Conservation (phyloP, 305 asterid genomes). For the Solanum aculeatissimum region DNA sequence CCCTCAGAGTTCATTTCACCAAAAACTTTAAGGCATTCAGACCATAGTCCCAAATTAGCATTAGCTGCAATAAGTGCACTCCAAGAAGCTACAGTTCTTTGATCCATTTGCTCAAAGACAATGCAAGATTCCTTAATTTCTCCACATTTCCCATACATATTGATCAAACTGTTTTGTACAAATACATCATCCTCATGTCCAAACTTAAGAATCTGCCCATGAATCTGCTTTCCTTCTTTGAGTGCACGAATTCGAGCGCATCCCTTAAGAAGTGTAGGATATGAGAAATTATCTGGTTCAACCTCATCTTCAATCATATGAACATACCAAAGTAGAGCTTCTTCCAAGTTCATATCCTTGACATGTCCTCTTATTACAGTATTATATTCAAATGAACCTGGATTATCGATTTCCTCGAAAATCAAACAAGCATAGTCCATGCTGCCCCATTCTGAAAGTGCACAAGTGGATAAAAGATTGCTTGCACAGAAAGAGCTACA, state of each 20-base stretch:
- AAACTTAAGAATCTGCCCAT: constrained; percentile 48
- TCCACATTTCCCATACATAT: constrained; percentile 69
- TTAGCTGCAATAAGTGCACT: constrained; percentile 64
- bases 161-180: constrained; percentile 65
- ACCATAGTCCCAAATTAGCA: constrained; percentile 47
- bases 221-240: constrained; percentile 53
- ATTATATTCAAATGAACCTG: constrained; percentile 57
- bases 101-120: constrained; percentile 44
- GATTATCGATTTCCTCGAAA: constrained; percentile 37
- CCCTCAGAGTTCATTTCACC: constrained; percentile 30
- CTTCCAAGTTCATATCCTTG: constrained; percentile 32
- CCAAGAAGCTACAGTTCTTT: constrained; percentile 70
- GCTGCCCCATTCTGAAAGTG: constrained; percentile 77
- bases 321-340: constrained; percentile 31
- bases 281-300: constrained; percentile 55
- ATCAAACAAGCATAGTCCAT: constrained; percentile 76
- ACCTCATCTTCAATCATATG: constrained; percentile 52
- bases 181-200: constrained; percentile 53
- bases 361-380: constrained; percentile 54
- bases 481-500: constrained; percentile 48
- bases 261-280: constrained; percentile 53
- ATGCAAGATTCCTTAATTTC: constrained; percentile 15
- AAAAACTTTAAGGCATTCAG: constrained; percentile 46
- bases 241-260: constrained; percentile 24
- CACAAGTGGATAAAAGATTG: constrained; percentile 65